These are phyloP conservation scores for Ustilago cynodontis DNA, from an alignment of 1,284 basidiomycete species.

Conservation along the genomic window DNA sequence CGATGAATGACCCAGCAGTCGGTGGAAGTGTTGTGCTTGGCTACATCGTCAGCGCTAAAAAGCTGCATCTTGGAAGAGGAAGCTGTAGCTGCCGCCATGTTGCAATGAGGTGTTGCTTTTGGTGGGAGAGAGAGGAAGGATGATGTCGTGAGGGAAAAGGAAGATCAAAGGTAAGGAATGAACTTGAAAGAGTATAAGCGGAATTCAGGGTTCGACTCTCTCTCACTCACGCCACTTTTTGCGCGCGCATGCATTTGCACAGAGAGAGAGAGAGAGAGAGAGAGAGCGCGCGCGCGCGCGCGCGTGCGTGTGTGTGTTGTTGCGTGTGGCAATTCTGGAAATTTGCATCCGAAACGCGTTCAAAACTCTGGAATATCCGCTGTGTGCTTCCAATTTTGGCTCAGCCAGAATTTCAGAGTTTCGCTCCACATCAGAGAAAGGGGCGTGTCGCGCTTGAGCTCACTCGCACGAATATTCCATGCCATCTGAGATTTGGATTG, in stretches of 20 bases:
- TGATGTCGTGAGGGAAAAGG: background rate
- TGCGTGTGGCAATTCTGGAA: background rate
- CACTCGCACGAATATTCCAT: background rate
- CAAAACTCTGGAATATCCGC: background rate
- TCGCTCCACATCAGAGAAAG: background rate
- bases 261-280: too few species aligned
- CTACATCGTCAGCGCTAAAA: conserved; percentile 51
- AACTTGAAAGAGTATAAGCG: background rate
- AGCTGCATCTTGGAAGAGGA: conserved; percentile 51
- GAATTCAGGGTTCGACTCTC: too few species aligned
- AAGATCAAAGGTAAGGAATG: background rate
- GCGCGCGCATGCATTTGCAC: too few species aligned
- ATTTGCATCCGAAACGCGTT: background rate
- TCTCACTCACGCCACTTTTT: too few species aligned
- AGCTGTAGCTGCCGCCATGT: conserved; percentile 24
- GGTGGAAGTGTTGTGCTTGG: conserved; percentile 75
- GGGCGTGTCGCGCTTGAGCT: background rate
- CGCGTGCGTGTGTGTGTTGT: too few species aligned
- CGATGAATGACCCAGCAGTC: conserved; percentile 73
- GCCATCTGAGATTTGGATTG: too few species aligned
- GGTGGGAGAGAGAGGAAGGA: background rate
- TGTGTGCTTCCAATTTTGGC: conserved; percentile 3
- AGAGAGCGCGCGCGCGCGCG: too few species aligned
- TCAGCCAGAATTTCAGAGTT: background rate
- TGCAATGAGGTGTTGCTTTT: background rate